Base-by-base conservation (phyloP, 208 protist species). In the Trichomonas tenax region DNA sequence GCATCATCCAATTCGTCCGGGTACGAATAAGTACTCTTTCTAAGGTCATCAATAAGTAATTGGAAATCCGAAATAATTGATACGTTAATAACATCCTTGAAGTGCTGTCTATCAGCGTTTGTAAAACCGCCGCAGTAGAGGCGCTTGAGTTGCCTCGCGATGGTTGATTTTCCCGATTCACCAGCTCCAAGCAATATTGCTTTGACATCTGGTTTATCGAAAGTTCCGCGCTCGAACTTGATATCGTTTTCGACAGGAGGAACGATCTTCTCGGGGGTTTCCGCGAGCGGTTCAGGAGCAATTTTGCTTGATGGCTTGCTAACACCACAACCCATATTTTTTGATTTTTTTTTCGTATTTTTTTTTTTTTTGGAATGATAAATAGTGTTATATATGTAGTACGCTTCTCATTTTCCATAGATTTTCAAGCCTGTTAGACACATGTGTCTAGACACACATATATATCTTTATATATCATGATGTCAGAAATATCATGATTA, bases 91-190 rank as follows among this genome's bases (percentile, higher is more conserved):
- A 63, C 82, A 26, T 21, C 3, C 41, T 96, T 96, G 3, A 88
- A 93, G 31, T 40, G 40, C 1, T 48, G 2, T 44, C 96, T 63
- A 34, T 96, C 96, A 58, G 46, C 72, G 17, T 95, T 36, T 6
- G 17, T 95, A 31, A 96, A 88, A 14, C 72, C 72, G 0, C 89
- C 72, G 23, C 96, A 93, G 96, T 96, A 96, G 1, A 96, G 63
- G 15, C 38, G 15, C 26, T 96, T 81, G 10, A 96, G 45, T 17
- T 96, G 96, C 2, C 95, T 96, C 34, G 58, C 34, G 21, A 96
- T 49, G 8, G 96, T 96, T 17, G 96, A 96, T 49, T 96, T 96
- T 0, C 96, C 96, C 2, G 49, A 96, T n/a, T 96, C 82, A 4
- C 96, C 96, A 51, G 82, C 40, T 3, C 86, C 86, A 15, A 93